Conservation (phyloP, 1,284 basidiomycete species). For the Rhodotorula sp. region DNA sequence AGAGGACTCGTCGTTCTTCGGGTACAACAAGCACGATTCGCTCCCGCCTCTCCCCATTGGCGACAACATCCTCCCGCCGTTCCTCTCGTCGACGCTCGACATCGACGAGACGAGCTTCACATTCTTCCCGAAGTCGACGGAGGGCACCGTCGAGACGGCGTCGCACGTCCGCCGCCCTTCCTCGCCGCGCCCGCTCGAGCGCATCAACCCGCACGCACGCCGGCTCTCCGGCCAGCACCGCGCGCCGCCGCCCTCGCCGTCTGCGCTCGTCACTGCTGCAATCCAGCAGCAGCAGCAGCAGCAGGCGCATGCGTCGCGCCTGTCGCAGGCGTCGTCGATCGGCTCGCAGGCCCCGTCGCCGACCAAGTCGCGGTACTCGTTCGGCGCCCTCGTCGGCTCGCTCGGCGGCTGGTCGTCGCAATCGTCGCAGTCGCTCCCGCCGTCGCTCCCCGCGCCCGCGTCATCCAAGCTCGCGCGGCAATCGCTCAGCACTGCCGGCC, state of each 20-base stretch:
- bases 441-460: conserved; percentile 6
- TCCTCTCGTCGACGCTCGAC: conserved; percentile 39
- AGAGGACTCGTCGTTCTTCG: conserved; percentile 42
- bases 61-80: conserved; percentile 33
- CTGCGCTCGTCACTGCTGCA: conserved; percentile 26
- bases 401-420: conserved; percentile 36
- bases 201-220: conserved; percentile 30
- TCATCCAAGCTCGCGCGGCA: conserved; percentile 13
- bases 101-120: conserved; percentile 36
- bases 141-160: conserved; percentile 16
- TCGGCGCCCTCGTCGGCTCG: conserved; percentile 34
- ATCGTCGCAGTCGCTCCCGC: conserved; percentile 4
- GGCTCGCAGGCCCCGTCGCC: conserved; percentile 14
- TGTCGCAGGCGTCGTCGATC: not conserved
- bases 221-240: conserved; percentile 37
- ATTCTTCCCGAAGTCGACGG: conserved; percentile 11
- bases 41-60: conserved; percentile 40
- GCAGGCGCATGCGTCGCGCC: conserved; percentile 6
- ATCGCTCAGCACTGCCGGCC: conserved; percentile 1
- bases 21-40: conserved; percentile 42
- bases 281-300: conserved; percentile 23
- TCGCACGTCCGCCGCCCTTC: conserved; percentile 40
- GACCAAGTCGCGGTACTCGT: conserved; percentile 31
- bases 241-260: conserved; percentile 35
- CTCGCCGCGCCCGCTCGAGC: conserved; percentile 38